Base-by-base conservation (phyloP, 2,329 filamentous ascomycete species). In the Claviceps citrina region DNA sequence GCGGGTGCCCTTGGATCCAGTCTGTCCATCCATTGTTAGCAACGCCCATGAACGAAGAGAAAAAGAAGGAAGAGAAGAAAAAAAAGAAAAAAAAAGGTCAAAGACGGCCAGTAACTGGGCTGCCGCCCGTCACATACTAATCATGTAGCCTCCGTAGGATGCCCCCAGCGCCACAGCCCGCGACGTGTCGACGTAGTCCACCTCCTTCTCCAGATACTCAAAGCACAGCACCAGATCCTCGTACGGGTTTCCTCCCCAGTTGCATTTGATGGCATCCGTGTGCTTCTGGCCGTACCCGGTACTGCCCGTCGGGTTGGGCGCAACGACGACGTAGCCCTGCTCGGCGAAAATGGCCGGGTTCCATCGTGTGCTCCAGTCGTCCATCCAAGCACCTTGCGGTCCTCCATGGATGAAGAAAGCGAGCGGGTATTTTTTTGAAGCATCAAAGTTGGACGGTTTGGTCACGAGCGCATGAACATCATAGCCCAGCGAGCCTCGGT, bases 231-330 rank as follows among this genome's bases (percentile, higher is more conserved):
- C 82, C 15, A 95, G 67, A 53, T 95, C 87, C 24, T 82, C 60
- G 56, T 93, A 95, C 0, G 87, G 87, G 28, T 75, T 69, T 5
- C 84, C 84, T 46, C 86, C 87, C 87, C 87, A 94, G 47, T 93
- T 70, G 41, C 76, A 69, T 38, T 73, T 67, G 52, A 95, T 93
- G 0, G 76, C 80, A 54, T 93, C 77, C 25, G 77, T 76, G 41
- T 89, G 73, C 25, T 71, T 70, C 61, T 89, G 81, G 5, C 85
- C 85, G 51, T 86, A 93, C 3, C 84, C 81, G 5, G 83, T 86
- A 51, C 76, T 83, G 15, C 85, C 85, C 0, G 84, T 91, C 7
- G 83, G 83, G 55, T 93, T 93, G 8, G 84, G 83, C 37, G 76
- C 71, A 35, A 93, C 76, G 18, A 81, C 83, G 3, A 93, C 71